These are phyloP conservation scores for Kandelia obovata DNA, from an alignment of 345 rosid species.

Conservation along the genomic window DNA sequence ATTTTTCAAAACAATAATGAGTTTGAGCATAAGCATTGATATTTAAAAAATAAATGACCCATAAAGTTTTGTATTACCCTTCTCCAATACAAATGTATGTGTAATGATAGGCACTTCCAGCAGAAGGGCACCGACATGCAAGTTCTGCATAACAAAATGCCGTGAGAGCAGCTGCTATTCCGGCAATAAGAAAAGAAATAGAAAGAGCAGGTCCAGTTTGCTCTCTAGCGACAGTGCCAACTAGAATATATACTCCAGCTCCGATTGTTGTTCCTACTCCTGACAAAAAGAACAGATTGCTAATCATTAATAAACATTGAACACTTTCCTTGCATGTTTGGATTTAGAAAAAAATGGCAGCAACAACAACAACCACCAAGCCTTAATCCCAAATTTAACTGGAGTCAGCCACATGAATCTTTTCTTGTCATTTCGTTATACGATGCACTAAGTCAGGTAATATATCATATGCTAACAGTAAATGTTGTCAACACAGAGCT, in stretches of 20 bases:
- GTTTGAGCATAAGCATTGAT: not conserved
- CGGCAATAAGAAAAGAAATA: constrained; percentile 86
- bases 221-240: constrained; percentile 98
- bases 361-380: no score
- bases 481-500: no score
- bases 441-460: no score
- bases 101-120: constrained; percentile 99
- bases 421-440: no score
- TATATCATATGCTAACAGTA: no score
- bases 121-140: constrained; percentile 91
- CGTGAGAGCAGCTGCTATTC: constrained; percentile 87
- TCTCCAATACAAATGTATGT: constrained; percentile 92
- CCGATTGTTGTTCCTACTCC: constrained; percentile 98
- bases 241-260: constrained; percentile 94
- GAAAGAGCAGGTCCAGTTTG: constrained; percentile 95
- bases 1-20: not conserved
- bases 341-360: not conserved
- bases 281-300: constrained; percentile 12
- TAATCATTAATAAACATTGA: not conserved
- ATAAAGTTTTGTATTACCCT: constrained; percentile 43
- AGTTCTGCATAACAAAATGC: constrained; percentile 98
- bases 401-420: no score
- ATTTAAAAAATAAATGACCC: constrained; percentile 4
- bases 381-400: no score
- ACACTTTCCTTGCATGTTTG: no score